Evolutionary conservation across 164 flowering plant genomes (phyloP), one percentile per base, ranked within the genome.

Genomic region (Macadamia integrifolia): DNA sequence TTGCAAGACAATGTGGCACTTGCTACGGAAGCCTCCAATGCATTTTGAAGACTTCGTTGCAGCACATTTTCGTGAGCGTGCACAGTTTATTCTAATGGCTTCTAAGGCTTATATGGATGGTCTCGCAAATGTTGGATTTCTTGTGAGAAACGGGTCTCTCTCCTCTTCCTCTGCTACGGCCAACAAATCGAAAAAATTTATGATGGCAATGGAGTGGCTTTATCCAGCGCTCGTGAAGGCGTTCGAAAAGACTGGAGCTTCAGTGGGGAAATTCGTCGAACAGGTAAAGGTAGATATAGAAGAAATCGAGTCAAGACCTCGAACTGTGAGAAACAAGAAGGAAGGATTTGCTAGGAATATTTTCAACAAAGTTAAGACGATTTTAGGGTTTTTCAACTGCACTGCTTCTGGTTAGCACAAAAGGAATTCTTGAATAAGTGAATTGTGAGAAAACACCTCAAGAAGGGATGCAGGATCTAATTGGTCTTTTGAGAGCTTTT

Each of bases 31-130:
- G 0, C 81, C 81, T 3, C 81, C 81, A 2, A 62, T 58, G 64
- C 60, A 71, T 61, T 81, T 81, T 14, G 78, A 76, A 69, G 56
- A 29, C 15, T 72, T 81, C 52, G 80, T 76, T 18, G 43, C 15
- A 6, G 65, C 32, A n/a, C 77, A 78, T 69, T 81, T 81, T 58
- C 64, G 58, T 1, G 35, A 60, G 18, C 68, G 76, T 0, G 77
- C 64, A 6, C 52, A 50, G 12, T 32, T 31, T 13, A 72, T 81
- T 23, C 13, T 81, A 23, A 62, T 65, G 17, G 69, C 75, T 8
- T 61, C 76, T 28, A 48, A 60, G 61, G 66, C 68, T 1, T 74
- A 74, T 57, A 56, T 6, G 43, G 62, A 66, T 55, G 57, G 57
- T 4, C 6, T 53, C 14, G 57, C 57, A 14, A 1, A 53, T n/a